phyloP scores from a whole-genome alignment of 371 early-diverging fungal species.

The Circinella umbellata region DNA sequence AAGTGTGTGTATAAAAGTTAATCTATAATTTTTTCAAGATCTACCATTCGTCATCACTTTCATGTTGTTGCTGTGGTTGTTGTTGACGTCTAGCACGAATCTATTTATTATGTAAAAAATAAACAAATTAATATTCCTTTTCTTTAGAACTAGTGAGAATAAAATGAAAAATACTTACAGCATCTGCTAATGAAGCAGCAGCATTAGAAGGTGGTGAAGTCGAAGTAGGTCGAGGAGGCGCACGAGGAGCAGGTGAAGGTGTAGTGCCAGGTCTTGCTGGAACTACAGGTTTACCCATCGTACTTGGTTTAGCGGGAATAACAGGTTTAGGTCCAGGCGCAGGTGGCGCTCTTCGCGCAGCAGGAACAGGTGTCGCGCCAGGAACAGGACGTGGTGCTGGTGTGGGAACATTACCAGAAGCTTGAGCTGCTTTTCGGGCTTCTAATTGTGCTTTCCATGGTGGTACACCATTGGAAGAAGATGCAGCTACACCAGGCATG shows the following conservation, averaged over 20 bases:
- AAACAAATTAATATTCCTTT: neutral
- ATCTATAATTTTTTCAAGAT: neutral
- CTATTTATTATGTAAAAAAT: conserved; percentile 3
- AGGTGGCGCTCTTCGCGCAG: conserved; percentile 52
- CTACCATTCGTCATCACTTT: conserved; percentile 24
- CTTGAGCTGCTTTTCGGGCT: conserved; percentile 49
- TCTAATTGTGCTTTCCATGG: conserved; percentile 61
- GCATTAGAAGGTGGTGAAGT: conserved; percentile 47
- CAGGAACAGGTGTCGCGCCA: conserved; percentile 37
- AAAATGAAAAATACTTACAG: conserved; percentile 42
- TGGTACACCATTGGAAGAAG: conserved; percentile 39
- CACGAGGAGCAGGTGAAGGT: conserved; percentile 30
- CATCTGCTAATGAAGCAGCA: conserved; percentile 52
- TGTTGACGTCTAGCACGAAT: conserved; percentile 27
- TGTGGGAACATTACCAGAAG: conserved; percentile 13
- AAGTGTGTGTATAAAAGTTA: neutral
- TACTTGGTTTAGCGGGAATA: conserved; percentile 51
- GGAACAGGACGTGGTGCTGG: conserved; percentile 34
- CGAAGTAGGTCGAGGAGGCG: conserved; percentile 49
- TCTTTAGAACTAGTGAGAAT: neutral
- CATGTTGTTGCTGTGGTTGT: conserved; percentile 14
- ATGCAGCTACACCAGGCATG: conserved; percentile 32
- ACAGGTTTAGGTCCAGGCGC: conserved; percentile 56
- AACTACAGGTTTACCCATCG: conserved; percentile 47
- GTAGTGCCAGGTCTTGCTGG: conserved; percentile 50